These are phyloP conservation scores for Taiozyma onychis DNA, from an alignment of 1,139 yeast genomes.

Conservation along the genomic window DNA sequence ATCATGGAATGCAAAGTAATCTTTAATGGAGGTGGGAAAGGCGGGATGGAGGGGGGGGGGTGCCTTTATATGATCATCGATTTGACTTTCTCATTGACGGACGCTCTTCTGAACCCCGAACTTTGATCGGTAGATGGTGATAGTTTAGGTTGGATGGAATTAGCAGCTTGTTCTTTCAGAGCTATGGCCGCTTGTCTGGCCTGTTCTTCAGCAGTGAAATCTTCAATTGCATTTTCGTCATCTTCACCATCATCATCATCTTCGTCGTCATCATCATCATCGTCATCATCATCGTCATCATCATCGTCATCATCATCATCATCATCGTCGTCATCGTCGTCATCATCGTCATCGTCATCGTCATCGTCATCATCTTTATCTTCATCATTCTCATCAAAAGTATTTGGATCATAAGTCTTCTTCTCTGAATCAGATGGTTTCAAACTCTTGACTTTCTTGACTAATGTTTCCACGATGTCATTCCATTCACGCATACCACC, in stretches of 20 bases:
- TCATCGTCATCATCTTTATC: constrained; percentile 26
- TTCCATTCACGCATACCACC: constrained; percentile 99
- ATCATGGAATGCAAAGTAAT: neutral
- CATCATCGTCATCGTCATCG: constrained; percentile 26
- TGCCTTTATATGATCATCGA: neutral
- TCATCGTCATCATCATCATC: constrained; percentile 28
- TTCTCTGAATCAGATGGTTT: constrained; percentile 20
- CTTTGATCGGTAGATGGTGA: neutral
- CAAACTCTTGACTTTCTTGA: constrained; percentile 37
- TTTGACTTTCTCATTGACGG: neutral
- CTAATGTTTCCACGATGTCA: constrained; percentile 77
- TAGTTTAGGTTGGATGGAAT: neutral
- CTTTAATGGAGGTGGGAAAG: neutral
- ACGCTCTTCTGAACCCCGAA: neutral
- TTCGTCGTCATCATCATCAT: constrained; percentile 34
- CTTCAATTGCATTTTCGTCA: constrained; percentile 30
- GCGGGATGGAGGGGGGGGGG: too few species aligned
- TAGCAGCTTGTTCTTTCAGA: neutral
- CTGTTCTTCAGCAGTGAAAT: constrained; percentile 1
- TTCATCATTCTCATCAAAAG: constrained; percentile 19
- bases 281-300: constrained; percentile 33
- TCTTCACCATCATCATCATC: constrained; percentile 22
- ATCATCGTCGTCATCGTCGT: constrained; percentile 27
- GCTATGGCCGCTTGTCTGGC: neutral
- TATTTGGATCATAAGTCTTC: constrained; percentile 21